phyloP scores from a whole-genome alignment of 2,329 filamentous ascomycete species.

The Fragosphaeria purpurea region DNA sequence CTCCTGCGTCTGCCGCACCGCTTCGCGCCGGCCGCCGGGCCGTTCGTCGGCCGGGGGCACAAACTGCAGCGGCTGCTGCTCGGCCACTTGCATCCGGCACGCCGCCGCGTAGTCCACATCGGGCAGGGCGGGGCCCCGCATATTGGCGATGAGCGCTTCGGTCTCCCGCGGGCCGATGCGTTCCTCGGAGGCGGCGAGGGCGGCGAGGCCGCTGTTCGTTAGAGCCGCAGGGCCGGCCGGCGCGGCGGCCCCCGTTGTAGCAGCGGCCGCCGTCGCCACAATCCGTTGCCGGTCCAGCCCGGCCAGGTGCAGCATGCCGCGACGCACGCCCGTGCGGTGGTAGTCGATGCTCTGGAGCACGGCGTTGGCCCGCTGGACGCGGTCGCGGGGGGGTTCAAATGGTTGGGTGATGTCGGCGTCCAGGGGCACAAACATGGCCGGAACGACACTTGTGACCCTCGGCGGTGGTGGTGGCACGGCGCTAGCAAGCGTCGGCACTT shows the following conservation, averaged over 20 bases:
- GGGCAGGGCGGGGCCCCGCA: slow-evolving; percentile 15
- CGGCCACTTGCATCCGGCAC: background rate
- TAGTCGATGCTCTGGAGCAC: slow-evolving; percentile 22
- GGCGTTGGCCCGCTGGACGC: slow-evolving; percentile 19
- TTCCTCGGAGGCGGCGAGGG: background rate
- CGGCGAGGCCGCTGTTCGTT: background rate
- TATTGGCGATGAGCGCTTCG: slow-evolving; percentile 19
- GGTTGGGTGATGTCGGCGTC: slow-evolving; percentile 21
- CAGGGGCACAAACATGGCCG: slow-evolving; percentile 25
- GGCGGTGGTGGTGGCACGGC: slow-evolving; percentile 7
- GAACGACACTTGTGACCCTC: slow-evolving; percentile 17
- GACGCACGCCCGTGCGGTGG: slow-evolving; percentile 19
- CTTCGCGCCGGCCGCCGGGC: slow-evolving; percentile 4
- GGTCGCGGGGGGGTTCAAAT: slow-evolving; percentile 15
- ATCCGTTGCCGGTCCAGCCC: slow-evolving; percentile 24
- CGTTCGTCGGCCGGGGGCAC: background rate
- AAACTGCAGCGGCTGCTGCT: slow-evolving; percentile 7
- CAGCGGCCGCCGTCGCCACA: slow-evolving; percentile 13
- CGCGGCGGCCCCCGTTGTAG: background rate
- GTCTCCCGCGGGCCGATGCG: slow-evolving; percentile 15
- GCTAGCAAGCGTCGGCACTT: too few species aligned
- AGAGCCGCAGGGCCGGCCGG: background rate
- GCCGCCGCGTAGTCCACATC: slow-evolving; percentile 17
- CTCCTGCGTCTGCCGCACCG: slow-evolving; percentile 12
- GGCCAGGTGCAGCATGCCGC: slow-evolving; percentile 24